These are phyloP conservation scores for Magnusiomyces tetraspermus DNA, from an alignment of 1,139 yeast genomes.

Conservation along the genomic window DNA sequence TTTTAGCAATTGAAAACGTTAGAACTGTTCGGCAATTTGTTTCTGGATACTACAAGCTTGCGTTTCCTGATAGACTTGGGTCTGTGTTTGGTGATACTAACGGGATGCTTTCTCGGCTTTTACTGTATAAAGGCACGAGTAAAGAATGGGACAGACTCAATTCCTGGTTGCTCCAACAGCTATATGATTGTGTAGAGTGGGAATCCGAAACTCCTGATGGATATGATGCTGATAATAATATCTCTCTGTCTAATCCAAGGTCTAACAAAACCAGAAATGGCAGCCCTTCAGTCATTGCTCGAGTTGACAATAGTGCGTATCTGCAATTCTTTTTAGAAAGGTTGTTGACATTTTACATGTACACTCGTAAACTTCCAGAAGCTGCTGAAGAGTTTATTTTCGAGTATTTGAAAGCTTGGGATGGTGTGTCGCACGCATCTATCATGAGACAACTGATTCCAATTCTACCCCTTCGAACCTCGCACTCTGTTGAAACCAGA, in stretches of 20 bases:
- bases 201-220: slow-evolving; percentile 1
- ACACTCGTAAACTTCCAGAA: slow-evolving; percentile 19
- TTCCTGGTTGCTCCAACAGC: slow-evolving; percentile 22
- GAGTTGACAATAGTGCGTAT: background rate
- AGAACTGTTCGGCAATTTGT: slow-evolving; percentile 19
- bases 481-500: slow-evolving; percentile 6
- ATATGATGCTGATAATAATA: background rate
- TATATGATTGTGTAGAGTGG: slow-evolving; percentile 12
- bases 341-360: slow-evolving; percentile 16
- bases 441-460: slow-evolving; percentile 16
- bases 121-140: slow-evolving; percentile 20
- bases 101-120: slow-evolving; percentile 19
- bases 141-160: slow-evolving; percentile 23
- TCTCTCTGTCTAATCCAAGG: too few relatives aligned
- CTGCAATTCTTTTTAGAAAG: slow-evolving; percentile 13
- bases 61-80: slow-evolving; percentile 24
- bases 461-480: slow-evolving; percentile 17
- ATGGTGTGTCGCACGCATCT: slow-evolving; percentile 10
- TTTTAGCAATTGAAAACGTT: slow-evolving; percentile 19
- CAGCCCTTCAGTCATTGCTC: background rate
- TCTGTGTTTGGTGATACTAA: slow-evolving; percentile 18
- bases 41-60: slow-evolving; percentile 18
- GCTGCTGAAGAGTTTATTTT: slow-evolving; percentile 21
- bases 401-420: slow-evolving; percentile 17
- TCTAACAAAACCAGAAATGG: too few relatives aligned